These are phyloP conservation scores for Dendrobium catenatum DNA, from an alignment of 106 monocot species.

Conservation along the genomic window DNA sequence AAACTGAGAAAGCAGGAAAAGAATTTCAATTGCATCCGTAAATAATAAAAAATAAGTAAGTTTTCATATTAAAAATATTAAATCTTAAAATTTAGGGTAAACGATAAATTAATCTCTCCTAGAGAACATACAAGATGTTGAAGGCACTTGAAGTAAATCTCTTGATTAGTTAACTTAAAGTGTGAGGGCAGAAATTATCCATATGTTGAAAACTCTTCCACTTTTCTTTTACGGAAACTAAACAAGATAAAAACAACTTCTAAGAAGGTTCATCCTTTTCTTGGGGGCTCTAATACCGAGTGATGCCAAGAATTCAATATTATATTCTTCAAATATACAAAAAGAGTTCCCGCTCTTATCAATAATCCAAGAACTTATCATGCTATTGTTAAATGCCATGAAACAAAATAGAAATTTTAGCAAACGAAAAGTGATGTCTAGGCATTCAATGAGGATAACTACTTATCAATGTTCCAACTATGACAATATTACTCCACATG, in stretches of 20 bases:
- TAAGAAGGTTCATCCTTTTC: background rate
- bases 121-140: background rate
- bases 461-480: background rate
- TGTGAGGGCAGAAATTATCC: background rate
- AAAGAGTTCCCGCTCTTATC: background rate
- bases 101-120: background rate
- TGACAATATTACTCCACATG: background rate
- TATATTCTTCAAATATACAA: constrained; percentile 5
- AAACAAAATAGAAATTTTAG: constrained; percentile 1
- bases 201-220: background rate
- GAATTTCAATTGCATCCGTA: background rate
- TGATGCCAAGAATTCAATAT: background rate
- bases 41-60: background rate
- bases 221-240: background rate
- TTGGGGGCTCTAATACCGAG: background rate
- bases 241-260: background rate
- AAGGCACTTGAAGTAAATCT: background rate
- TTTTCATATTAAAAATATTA: background rate
- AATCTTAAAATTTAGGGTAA: background rate
- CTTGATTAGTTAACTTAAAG: background rate
- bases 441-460: background rate
- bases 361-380: background rate
- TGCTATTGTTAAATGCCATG: background rate
- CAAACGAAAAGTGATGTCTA: background rate
- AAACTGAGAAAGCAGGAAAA: constrained; percentile 43